Evolutionary conservation across 495 filamentous ascomycete genomes (phyloP).

Genomic region (Trichocladium antarcticum): DNA sequence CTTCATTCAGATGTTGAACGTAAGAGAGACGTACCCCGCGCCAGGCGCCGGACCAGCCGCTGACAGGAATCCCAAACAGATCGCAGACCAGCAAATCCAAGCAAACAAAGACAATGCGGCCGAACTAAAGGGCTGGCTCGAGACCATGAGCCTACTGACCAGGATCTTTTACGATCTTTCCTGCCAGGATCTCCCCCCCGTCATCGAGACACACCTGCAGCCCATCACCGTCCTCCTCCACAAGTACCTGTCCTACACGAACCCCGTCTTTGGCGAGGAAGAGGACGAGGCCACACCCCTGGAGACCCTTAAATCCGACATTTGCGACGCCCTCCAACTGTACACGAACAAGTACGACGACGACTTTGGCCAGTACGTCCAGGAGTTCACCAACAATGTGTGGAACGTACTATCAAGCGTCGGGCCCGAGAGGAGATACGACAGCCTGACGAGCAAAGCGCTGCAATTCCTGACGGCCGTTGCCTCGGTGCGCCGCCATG

Average conservation of each 20-base stretch:
- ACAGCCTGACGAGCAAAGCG: conserved; percentile 88
- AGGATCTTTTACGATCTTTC: conserved; percentile 93
- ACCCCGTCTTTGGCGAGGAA: conserved; percentile 66
- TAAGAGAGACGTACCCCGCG: conserved; percentile 28
- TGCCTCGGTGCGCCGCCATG: conserved; percentile 62
- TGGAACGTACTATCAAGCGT: conserved; percentile 84
- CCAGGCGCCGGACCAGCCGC: neutral
- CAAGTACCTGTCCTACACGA: conserved; percentile 88
- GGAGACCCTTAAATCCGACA: conserved; percentile 80
- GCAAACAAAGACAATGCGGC: conserved; percentile 62
- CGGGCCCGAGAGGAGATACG: conserved; percentile 81
- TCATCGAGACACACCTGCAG: conserved; percentile 75
- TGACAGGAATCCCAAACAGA: conserved; percentile 34
- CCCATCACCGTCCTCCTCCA: conserved; percentile 68
- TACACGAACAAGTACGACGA: conserved; percentile 92
- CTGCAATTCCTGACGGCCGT: conserved; percentile 90
- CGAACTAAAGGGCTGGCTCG: conserved; percentile 60
- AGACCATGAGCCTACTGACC: conserved; percentile 72
- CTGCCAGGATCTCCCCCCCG: conserved; percentile 87
- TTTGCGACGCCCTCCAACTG: conserved; percentile 77
- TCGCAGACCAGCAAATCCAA: conserved; percentile 65
- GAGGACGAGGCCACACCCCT: conserved; percentile 75
- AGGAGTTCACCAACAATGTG: conserved; percentile 72
- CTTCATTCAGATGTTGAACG: conserved; percentile 67
- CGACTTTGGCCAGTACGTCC: conserved; percentile 67